Conservation (phyloP, 2,329 filamentous ascomycete species). For the Tolypocladium amazonense region DNA sequence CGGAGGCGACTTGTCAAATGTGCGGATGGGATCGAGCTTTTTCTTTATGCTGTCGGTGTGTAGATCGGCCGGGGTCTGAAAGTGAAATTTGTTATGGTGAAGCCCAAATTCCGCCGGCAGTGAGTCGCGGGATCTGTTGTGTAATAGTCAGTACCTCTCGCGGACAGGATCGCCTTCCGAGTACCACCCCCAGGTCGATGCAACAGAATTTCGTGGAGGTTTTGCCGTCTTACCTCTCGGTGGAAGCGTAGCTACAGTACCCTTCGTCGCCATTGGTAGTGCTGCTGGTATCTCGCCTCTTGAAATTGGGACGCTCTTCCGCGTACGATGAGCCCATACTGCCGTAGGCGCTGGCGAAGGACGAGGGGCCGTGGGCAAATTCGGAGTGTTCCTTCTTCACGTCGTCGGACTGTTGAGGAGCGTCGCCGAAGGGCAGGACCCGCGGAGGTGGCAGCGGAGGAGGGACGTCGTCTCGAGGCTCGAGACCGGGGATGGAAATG, state of each 20-base stretch:
- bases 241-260: slow-evolving; percentile 31
- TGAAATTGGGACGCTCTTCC: slow-evolving; percentile 23
- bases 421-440: slow-evolving; percentile 23
- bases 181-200: not conserved
- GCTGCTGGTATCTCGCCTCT: slow-evolving; percentile 17
- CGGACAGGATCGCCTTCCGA: not conserved
- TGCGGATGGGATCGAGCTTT: slow-evolving; percentile 40
- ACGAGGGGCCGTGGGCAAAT: slow-evolving; percentile 14
- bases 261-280: slow-evolving; percentile 28
- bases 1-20: slow-evolving; percentile 34
- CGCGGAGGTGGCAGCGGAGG: slow-evolving; percentile 37
- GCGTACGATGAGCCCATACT: slow-evolving; percentile 24
- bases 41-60: slow-evolving; percentile 42
- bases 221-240: slow-evolving; percentile 19
- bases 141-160: slow-evolving; percentile 1
- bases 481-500: slow-evolving; percentile 31
- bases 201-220: not conserved
- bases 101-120: slow-evolving; percentile 31
- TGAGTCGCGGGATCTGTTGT: slow-evolving; percentile 29
- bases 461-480: slow-evolving; percentile 22
- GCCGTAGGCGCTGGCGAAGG: slow-evolving; percentile 27
- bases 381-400: slow-evolving; percentile 18
- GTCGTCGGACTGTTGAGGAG: slow-evolving; percentile 17
- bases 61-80: slow-evolving; percentile 32
- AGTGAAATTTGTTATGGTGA: slow-evolving; percentile 38